Conservation (phyloP, 768 basidiomycete species). For the Chalciporus piperatus region DNA sequence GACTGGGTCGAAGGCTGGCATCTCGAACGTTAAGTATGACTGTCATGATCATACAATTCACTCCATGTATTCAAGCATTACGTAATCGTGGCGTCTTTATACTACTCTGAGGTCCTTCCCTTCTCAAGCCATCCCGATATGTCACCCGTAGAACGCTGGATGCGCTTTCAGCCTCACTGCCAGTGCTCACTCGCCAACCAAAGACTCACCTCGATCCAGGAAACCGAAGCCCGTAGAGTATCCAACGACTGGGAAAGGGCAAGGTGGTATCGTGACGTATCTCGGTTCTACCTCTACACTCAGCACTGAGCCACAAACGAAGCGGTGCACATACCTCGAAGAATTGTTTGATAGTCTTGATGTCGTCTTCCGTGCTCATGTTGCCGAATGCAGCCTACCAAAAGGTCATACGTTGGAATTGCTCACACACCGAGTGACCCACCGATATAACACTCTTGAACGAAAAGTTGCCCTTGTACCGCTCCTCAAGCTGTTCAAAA, state of each 20-base stretch:
- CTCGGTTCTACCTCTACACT: constrained; percentile 46
- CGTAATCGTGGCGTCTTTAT: too few species aligned
- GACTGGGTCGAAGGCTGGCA: constrained; percentile 75
- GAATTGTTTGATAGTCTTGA: constrained; percentile 59
- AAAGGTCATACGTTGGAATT: constrained; percentile 5
- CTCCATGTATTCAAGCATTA: too few species aligned
- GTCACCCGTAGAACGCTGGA: constrained; percentile 62
- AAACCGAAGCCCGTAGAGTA: constrained; percentile 54
- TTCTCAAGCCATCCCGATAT: constrained; percentile 50
- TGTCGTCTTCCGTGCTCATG: constrained; percentile 69
- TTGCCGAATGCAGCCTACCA: constrained; percentile 37
- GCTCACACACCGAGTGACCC: constrained; percentile 13
- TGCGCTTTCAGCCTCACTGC: background rate
- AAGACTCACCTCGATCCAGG: constrained; percentile 59
- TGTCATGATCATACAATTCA: too few species aligned
- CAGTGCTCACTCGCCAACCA: background rate
- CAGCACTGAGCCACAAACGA: background rate
- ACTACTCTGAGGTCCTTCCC: too few species aligned
- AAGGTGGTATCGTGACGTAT: constrained; percentile 66
- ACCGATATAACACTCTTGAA: constrained; percentile 54
- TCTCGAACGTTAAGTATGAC: too few species aligned
- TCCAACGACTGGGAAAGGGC: constrained; percentile 68
- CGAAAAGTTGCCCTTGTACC: constrained; percentile 68
- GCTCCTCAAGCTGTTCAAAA: constrained; percentile 51
- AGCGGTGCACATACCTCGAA: constrained; percentile 56